A percentile compares a stretch with the other conserved stretches of the same genome.
Evolutionary conservation across 345 rosid species (phyloP).

Genomic region (Rubroshorea leprosula): DNA sequence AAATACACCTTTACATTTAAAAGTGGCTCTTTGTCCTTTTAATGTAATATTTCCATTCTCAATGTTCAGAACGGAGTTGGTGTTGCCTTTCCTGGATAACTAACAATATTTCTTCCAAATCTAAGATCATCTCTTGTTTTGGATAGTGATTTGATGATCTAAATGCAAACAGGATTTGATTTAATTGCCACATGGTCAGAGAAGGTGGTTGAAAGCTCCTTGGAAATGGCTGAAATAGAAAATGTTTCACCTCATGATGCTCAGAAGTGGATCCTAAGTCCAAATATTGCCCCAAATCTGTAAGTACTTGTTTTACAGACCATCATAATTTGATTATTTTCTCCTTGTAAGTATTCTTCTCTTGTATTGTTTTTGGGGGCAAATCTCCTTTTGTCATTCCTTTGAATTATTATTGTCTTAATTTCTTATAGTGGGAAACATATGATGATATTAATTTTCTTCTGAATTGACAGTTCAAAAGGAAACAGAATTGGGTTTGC

Average conservation of each 20-base stretch:
- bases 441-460: slow-evolving; percentile 20
- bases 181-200: slow-evolving; percentile 70
- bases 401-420: slow-evolving; percentile 16
- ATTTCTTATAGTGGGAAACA: slow-evolving; percentile 12
- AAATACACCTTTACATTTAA: too few species aligned
- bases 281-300: slow-evolving; percentile 56
- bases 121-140: slow-evolving; percentile 6
- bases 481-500: slow-evolving; percentile 67
- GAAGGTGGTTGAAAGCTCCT: slow-evolving; percentile 66
- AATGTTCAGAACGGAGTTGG: neutral
- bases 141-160: slow-evolving; percentile 20
- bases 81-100: slow-evolving; percentile 4
- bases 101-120: slow-evolving; percentile 7
- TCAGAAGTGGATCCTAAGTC: slow-evolving; percentile 68
- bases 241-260: slow-evolving; percentile 91
- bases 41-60: neutral
- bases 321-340: neutral
- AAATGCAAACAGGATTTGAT: slow-evolving; percentile 55
- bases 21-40: neutral
- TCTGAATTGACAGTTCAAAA: slow-evolving; percentile 48
- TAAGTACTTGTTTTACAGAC: slow-evolving; percentile 34
- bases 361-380: too few species aligned
- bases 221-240: slow-evolving; percentile 96
- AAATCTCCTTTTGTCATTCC: neutral
- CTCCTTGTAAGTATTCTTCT: too few species aligned